These are phyloP conservation scores for Paxillus involutus DNA, from an alignment of 768 basidiomycete species.

Conservation along the genomic window DNA sequence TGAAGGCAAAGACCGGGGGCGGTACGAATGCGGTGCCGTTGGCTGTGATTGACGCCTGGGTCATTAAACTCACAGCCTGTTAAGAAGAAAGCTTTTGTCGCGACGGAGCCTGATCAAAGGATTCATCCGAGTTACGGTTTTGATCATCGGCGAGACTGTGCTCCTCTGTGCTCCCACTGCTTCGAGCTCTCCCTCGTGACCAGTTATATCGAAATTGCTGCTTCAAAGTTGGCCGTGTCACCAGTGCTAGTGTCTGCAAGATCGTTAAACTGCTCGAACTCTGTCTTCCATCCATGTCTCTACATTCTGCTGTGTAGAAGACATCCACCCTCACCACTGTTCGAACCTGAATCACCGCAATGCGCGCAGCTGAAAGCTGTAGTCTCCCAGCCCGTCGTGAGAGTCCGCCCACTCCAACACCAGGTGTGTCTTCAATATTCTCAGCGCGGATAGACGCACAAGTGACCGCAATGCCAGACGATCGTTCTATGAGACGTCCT, in stretches of 20 bases:
- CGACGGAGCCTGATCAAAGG: no score
- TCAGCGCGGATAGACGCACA: neutral
- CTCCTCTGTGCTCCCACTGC: no score
- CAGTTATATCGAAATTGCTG: neutral
- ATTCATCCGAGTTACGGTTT: neutral
- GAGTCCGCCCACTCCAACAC: neutral
- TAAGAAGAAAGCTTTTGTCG: neutral
- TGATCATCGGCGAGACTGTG: no score
- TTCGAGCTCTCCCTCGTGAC: neutral
- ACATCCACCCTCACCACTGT: neutral
- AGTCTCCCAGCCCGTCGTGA: neutral
- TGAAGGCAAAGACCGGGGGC: slow-evolving; percentile 3
- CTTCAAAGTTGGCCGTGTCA: neutral
- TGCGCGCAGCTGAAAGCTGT: slow-evolving; percentile 4
- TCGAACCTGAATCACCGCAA: slow-evolving; percentile 2
- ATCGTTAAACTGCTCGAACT: neutral
- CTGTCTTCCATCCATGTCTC: slow-evolving; percentile 5
- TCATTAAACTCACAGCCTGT: neutral
- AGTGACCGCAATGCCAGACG: slow-evolving; percentile 1
- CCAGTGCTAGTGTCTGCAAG: neutral
- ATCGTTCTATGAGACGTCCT: neutral
- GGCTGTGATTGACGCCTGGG: slow-evolving; percentile 16
- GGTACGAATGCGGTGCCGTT: slow-evolving; percentile 23
- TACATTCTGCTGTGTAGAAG: slow-evolving; percentile 13
- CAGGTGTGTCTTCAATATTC: neutral